These are phyloP conservation scores for Plantago coronopus DNA, from an alignment of 305 asterid genomes.

Conservation along the genomic window DNA sequence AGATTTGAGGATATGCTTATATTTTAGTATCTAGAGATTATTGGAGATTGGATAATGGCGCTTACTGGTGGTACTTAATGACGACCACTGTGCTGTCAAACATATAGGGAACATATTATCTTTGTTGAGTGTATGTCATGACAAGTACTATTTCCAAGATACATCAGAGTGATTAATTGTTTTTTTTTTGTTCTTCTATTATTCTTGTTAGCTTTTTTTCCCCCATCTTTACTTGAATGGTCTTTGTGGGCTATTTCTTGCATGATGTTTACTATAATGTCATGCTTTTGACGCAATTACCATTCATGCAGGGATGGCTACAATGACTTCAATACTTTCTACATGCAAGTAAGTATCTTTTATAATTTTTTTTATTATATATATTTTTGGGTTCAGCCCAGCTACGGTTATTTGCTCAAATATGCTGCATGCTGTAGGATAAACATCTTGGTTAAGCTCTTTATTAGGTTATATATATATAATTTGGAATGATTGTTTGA, in stretches of 20 bases:
- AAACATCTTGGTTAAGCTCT: too few relatives aligned
- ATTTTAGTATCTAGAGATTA: neutral
- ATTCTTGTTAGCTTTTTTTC: neutral
- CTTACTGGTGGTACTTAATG: too few relatives aligned
- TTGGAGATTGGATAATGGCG: constrained; percentile 7
- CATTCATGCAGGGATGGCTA: constrained; percentile 91
- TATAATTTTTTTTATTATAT: too few relatives aligned
- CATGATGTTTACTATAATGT: constrained; percentile 14
- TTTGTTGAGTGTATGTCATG: too few relatives aligned
- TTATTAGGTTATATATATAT: too few relatives aligned
- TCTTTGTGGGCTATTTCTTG: constrained; percentile 23
- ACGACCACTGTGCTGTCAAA: too few relatives aligned
- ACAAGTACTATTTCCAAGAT: too few relatives aligned
- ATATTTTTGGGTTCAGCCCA: neutral
- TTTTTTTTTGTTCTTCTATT: neutral
- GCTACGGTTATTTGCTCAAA: constrained; percentile 6
- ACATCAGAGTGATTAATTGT: neutral
- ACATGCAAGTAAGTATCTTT: constrained; percentile 80
- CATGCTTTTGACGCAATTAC: constrained; percentile 11
- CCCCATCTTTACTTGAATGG: constrained; percentile 4
- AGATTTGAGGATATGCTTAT: constrained; percentile 2
- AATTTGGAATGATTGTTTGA: constrained; percentile 10
- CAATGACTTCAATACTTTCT: constrained; percentile 98
- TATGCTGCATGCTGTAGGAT: constrained; percentile 8
- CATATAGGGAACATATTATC: too few relatives aligned